Base-by-base conservation (phyloP, 306 rosid genomes). In the Cyclanthera cordifolia region DNA sequence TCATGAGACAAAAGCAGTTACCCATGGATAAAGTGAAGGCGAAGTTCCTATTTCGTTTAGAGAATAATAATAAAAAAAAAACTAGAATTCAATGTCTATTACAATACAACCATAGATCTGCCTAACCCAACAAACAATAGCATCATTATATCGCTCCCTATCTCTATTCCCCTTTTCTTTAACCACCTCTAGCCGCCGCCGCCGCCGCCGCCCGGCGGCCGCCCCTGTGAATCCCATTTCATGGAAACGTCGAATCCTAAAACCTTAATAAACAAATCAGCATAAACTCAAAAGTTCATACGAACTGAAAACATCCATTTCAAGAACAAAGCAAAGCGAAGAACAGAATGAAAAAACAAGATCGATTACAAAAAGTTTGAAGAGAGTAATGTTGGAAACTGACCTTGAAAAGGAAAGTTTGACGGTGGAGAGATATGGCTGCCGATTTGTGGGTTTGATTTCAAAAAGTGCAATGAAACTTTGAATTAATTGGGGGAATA, bases 371-470 rank as follows among this genome's bases (percentile, higher is more conserved):
- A 10, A 64, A 24, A 64, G 70, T 23, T 23, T n/a, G n/a, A n/a
- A n/a, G 21, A 5, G 21, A 46, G 71, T 3, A 66, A 66, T 23
- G 54, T 66, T 8, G 4, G 27, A 41, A 6, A 47, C 6, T 47
- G 7, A 66, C 71, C 71, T 66, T 66, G 53, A 47, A 66, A 27
- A 24, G 23, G n/a, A 10, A 23, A 6, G 5, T 61, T 61, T 64
- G 24, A 59, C 2, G 47, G 32, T 4, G 15, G 9, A 30, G 11
- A 52, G 63, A 56, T 2, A 20, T 20, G 19, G 20, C 8, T 39
- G 2, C 8, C 14, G 49, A 5, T 1, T 6, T 41, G 51, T 27
- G 53, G 34, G 34, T 14, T 45, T 2, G n/a, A 45, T 45, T 59
- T 2, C 19, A 61, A 37, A 65, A 21, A 65, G 53, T 41, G 20